Conservation (phyloP, 1,139 yeast species). For the Taphrina flavorubra region DNA sequence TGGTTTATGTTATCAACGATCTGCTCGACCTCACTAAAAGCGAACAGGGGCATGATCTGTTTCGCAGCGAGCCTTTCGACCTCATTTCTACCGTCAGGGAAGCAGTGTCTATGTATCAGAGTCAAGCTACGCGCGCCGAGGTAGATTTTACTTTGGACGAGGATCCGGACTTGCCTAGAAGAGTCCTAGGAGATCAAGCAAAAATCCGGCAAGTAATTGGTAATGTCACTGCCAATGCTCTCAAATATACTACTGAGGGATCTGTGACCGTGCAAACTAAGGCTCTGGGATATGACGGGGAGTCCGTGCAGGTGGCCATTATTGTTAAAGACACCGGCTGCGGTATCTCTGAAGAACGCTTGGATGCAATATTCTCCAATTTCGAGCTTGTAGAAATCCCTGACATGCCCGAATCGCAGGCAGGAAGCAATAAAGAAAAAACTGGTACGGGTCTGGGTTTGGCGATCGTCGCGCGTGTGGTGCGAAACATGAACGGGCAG, state of each 20-base stretch:
- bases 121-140: slow-evolving; percentile 25
- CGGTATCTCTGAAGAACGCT: slow-evolving; percentile 34
- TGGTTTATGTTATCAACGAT: slow-evolving; percentile 41
- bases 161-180: slow-evolving; percentile 66
- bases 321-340: slow-evolving; percentile 63
- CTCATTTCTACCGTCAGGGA: slow-evolving; percentile 30
- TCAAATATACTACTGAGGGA: slow-evolving; percentile 81
- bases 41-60: slow-evolving; percentile 37
- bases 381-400: slow-evolving; percentile 29
- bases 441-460: slow-evolving; percentile 38
- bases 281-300: slow-evolving; percentile 5
- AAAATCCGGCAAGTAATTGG: slow-evolving; percentile 82
- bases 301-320: slow-evolving; percentile 60
- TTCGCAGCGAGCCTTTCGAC: slow-evolving; percentile 36
- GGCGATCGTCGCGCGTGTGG: slow-evolving; percentile 41
- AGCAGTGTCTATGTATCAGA: slow-evolving; percentile 35
- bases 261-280: slow-evolving; percentile 47
- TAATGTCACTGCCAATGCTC: slow-evolving; percentile 85
- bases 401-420: slow-evolving; percentile 16
- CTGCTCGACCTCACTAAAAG: slow-evolving; percentile 38
- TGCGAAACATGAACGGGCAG: slow-evolving; percentile 41
- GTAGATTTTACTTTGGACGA: slow-evolving; percentile 24
- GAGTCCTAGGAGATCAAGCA: slow-evolving; percentile 83
- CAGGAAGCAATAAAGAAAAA: slow-evolving; percentile 1
- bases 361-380: slow-evolving; percentile 37